Base-by-base conservation (phyloP, 1,284 basidiomycete genomes). In the Gymnopus androsaceus region DNA sequence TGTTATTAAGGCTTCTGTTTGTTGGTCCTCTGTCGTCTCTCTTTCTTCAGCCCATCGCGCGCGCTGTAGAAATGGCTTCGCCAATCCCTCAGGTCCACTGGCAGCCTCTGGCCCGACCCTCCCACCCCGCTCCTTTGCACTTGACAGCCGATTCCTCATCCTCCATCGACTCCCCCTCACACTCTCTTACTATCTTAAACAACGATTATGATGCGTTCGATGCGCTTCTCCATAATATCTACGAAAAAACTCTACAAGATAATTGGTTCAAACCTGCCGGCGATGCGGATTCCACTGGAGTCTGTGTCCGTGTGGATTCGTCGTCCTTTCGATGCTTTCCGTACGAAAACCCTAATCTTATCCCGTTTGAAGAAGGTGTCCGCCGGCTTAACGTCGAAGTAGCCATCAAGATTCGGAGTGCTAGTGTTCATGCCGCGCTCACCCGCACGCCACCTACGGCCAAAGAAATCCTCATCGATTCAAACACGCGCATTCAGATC, bases 251-350 rank as follows among this genome's bases (percentile, higher is more conserved):
- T 0, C 83, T 86, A 65, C 81, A 82, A 3, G 85, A 87, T 60
- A 82, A 85, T 11, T 89, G 87, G 86, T 88, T 88, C 72, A 87
- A 88, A 66, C 85, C 86, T 9, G 80, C 84, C 6, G 82, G 86
- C 63, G 86, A 88, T 70, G 84, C 85, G 66, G 71, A 87, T 46
- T 79, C 83, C 54, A 82, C 83, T 2, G 87, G 86, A 57, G 86
- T 89, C 59, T 87, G 84, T 64, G 71, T 88, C 23, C 77, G 86
- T 51, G 80, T 86, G 19, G 79, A 82, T 57, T 30, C 51, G 21
- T 25, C 51, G 9, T 34, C 51, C 55, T 89, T 85, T 67, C 81
- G 87, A 30, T 79, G 85, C 25, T 89, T 88, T 65, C 87, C 87
- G 6, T 88, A 88, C 67, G 85, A 88, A 57, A 80, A 81, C 58